phyloP scores from a whole-genome alignment of 192 early-diverging fungal species.

The Gonapodya prolifera region DNA sequence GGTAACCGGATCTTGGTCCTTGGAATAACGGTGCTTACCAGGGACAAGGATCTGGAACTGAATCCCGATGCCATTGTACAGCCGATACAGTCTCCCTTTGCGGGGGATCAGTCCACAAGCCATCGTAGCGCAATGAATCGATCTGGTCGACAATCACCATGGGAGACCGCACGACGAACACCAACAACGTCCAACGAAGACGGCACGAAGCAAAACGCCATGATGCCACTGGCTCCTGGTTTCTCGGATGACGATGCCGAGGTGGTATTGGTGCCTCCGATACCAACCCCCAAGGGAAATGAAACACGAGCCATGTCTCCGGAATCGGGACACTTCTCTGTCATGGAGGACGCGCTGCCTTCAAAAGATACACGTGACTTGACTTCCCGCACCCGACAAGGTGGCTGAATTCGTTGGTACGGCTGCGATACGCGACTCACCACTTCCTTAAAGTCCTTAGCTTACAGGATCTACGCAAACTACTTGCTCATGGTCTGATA shows the following conservation, averaged over 20 bases:
- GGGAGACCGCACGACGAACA: neutral
- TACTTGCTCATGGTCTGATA: slow-evolving; percentile 39
- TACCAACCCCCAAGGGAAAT: too few species aligned
- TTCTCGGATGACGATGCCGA: neutral
- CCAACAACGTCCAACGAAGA: neutral
- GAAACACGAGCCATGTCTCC: too few species aligned
- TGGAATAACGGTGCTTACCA: neutral
- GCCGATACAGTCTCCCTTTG: neutral
- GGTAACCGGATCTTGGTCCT: neutral
- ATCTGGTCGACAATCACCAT: neutral
- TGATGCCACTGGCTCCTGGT: neutral
- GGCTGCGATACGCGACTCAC: too few species aligned
- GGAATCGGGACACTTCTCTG: too few species aligned
- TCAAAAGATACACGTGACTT: too few species aligned
- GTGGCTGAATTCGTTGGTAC: too few species aligned
- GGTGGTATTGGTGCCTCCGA: neutral
- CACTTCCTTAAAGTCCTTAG: slow-evolving; percentile 8
- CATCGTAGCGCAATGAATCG: neutral
- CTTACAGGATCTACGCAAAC: slow-evolving; percentile 28
- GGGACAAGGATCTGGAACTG: neutral
- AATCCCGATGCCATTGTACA: neutral
- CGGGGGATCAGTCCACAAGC: neutral
- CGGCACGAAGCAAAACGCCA: neutral
- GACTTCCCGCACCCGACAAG: too few species aligned
- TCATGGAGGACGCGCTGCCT: too few species aligned